These are phyloP conservation scores for Cadophora sp. DNA, from an alignment of 2,329 filamentous ascomycete species.

Conservation along the genomic window DNA sequence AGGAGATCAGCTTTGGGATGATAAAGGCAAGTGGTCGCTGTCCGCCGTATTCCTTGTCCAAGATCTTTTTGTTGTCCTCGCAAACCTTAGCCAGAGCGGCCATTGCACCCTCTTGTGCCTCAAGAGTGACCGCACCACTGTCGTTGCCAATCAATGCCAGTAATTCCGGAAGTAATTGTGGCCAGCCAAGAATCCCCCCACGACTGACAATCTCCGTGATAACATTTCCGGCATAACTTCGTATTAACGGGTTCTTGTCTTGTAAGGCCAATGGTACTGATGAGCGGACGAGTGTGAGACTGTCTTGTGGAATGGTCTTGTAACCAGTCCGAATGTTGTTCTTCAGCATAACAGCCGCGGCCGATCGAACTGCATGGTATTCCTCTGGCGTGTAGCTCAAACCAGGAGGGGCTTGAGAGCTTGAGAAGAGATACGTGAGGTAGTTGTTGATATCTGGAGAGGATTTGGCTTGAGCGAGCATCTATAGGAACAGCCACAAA, in stretches of 20 bases:
- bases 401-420: constrained; percentile 64
- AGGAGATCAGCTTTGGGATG: constrained; percentile 88
- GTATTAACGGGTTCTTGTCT: constrained; percentile 82
- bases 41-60: constrained; percentile 88
- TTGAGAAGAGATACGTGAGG: constrained; percentile 88
- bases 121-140: constrained; percentile 68
- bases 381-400: constrained; percentile 65
- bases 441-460: constrained; percentile 98
- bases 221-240: constrained; percentile 89
- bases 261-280: constrained; percentile 80
- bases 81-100: constrained; percentile 92
- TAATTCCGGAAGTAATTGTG: constrained; percentile 85
- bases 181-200: constrained; percentile 89
- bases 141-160: constrained; percentile 79
- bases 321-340: constrained; percentile 84
- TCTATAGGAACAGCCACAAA: constrained; percentile 59
- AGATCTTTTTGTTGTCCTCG: constrained; percentile 87
- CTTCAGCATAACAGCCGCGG: constrained; percentile 93
- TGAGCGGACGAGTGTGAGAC: constrained; percentile 78
- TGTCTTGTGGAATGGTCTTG: constrained; percentile 76
- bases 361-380: constrained; percentile 80
- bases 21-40: constrained; percentile 88
- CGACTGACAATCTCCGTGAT: constrained; percentile 89
- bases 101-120: constrained; percentile 93
- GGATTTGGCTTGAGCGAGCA: constrained; percentile 87